These are phyloP conservation scores for Camellia lanceoleosa DNA, from an alignment of 148 eudicot species.

Conservation along the genomic window DNA sequence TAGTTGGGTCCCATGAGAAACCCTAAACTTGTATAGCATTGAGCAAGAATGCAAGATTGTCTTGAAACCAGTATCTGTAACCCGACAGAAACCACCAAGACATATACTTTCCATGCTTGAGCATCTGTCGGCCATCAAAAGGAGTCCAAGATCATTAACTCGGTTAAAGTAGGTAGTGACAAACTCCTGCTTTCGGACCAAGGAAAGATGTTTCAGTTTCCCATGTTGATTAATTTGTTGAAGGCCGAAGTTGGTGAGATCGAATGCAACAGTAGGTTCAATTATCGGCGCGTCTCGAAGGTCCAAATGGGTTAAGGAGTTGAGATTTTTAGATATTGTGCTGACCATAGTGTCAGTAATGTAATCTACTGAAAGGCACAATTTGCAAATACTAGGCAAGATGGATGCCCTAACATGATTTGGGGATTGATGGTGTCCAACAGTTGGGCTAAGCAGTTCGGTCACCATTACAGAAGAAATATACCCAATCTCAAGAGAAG, in stretches of 20 bases:
- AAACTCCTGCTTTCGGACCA: constrained; percentile 85
- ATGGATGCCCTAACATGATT: constrained; percentile 36
- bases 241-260: constrained; percentile 83
- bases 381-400: constrained; percentile 61
- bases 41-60: constrained; percentile 51
- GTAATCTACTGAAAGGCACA: constrained; percentile 87
- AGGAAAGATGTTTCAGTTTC: constrained; percentile 76
- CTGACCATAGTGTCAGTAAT: constrained; percentile 84
- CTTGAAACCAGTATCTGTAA: constrained; percentile 58
- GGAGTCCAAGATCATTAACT: constrained; percentile 88
- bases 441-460: constrained; percentile 69
- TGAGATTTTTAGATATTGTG: constrained; percentile 60
- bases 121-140: constrained; percentile 86
- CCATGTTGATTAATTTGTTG: constrained; percentile 80
- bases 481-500: constrained; percentile 71
- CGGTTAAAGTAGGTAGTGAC: constrained; percentile 67
- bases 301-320: constrained; percentile 69
- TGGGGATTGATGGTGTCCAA: constrained; percentile 43
- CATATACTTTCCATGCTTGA: constrained; percentile 80
- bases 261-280: constrained; percentile 73
- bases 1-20: constrained; percentile 70
- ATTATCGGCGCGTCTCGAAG: constrained; percentile 95
- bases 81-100: constrained; percentile 94
- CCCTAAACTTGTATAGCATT: constrained; percentile 63
- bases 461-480: constrained; percentile 79